Evolutionary conservation across 1,139 yeast species (phyloP).

Genomic region (Kluyveromyces sp.): DNA sequence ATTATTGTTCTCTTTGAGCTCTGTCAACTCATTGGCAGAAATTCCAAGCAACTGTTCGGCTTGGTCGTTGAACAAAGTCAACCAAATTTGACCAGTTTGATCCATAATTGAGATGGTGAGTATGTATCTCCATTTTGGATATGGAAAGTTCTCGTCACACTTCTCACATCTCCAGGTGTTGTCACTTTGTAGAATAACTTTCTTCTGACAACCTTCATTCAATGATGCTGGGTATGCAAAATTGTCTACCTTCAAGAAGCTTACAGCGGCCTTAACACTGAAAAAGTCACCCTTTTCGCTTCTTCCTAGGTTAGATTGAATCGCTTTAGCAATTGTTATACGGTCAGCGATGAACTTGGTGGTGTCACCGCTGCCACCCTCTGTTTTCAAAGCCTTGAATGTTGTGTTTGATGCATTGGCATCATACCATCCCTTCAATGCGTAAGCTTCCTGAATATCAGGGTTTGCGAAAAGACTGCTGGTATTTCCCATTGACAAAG

Average conservation of each 20-base stretch:
- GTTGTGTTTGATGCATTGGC: conserved; percentile 58
- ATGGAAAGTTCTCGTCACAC: conserved; percentile 62
- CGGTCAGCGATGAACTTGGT: conserved; percentile 40
- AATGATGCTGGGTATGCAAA: conserved; percentile 90
- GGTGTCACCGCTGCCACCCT: conserved; percentile 31
- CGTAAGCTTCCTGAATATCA: conserved; percentile 80
- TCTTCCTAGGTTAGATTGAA: conserved; percentile 63
- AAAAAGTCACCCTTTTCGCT: conserved; percentile 76
- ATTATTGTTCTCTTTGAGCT: conserved; percentile 44
- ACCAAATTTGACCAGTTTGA: conserved; percentile 77
- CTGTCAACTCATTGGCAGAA: conserved; percentile 60
- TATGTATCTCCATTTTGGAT: conserved; percentile 75
- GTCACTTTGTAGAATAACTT: conserved; percentile 66
- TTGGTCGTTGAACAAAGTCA: conserved; percentile 79
- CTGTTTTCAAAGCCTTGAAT: conserved; percentile 55
- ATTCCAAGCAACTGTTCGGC: conserved; percentile 64
- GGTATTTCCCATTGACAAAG: conserved; percentile 72
- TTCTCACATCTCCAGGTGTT: conserved; percentile 91
- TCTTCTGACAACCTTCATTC: conserved; percentile 69
- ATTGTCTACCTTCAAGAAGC: conserved; percentile 63
- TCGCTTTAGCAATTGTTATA: conserved; percentile 60
- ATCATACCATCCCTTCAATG: conserved; percentile 93
- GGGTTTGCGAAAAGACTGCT: conserved; percentile 77
- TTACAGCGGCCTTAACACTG: conserved; percentile 64
- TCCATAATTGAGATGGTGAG: conserved; percentile 69